A percentile compares a stretch with the other conserved stretches of the same genome.
phyloP scores from a whole-genome alignment of 192 early-diverging fungal species.

The Pilaira anomala region DNA sequence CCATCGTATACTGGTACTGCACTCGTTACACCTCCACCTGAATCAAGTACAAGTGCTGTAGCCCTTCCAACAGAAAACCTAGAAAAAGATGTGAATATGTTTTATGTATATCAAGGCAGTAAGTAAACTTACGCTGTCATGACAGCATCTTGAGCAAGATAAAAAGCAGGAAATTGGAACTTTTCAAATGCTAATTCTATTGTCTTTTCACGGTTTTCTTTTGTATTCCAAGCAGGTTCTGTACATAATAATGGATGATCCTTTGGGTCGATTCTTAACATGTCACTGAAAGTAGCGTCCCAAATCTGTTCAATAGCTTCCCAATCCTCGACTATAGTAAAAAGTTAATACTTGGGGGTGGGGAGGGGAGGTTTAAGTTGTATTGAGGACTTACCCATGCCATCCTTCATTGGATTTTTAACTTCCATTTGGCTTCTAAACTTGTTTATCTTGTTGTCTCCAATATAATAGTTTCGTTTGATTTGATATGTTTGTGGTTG shows the following conservation, averaged over 20 bases:
- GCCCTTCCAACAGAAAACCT: constrained; percentile 87
- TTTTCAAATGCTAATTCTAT: constrained; percentile 94
- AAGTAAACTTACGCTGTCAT: constrained; percentile 72
- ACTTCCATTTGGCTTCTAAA: constrained; percentile 84
- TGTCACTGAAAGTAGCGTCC: constrained; percentile 75
- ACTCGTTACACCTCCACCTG: constrained; percentile 83
- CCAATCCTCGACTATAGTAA: constrained; percentile 94
- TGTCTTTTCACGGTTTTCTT: constrained; percentile 80
- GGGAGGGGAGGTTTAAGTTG: no score
- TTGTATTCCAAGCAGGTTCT: constrained; percentile 91
- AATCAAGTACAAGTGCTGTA: constrained; percentile 90
- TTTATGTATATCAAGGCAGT: neutral
- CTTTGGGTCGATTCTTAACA: constrained; percentile 68
- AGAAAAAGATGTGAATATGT: neutral
- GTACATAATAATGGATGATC: constrained; percentile 92
- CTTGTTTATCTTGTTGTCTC: constrained; percentile 62
- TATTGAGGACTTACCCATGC: constrained; percentile 64
- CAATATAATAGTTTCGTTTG: constrained; percentile 59
- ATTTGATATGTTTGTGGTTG: neutral
- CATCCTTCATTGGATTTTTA: constrained; percentile 79
- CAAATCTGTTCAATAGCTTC: constrained; percentile 89
- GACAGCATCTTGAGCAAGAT: constrained; percentile 87
- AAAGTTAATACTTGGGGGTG: no score
- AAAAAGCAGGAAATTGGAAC: constrained; percentile 90
- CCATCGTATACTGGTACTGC: constrained; percentile 97